Conservation (phyloP, 2,329 filamentous ascomycete species). For the Fusarium equiseti region DNA sequence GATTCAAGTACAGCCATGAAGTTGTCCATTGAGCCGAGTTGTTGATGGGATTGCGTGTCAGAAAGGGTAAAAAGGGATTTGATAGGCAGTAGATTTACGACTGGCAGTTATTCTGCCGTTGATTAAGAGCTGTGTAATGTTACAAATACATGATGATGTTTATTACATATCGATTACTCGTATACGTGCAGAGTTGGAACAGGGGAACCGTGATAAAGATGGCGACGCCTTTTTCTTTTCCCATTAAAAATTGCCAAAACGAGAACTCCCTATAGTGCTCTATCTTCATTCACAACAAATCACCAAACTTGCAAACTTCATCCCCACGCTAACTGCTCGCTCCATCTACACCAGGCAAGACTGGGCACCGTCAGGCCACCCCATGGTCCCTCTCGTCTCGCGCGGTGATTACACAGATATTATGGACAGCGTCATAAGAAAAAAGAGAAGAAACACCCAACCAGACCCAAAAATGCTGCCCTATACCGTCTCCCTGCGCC, state of each 20-base stretch:
- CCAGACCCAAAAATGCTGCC: conserved; percentile 55
- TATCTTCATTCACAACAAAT: conserved; percentile 50
- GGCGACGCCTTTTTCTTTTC: conserved; percentile 49
- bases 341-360: conserved; percentile 36
- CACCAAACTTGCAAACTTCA: conserved; percentile 41
- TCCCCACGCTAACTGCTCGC: conserved; percentile 44
- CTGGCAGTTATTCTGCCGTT: conserved; percentile 5
- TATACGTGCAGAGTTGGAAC: conserved; percentile 17
- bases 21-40: conserved; percentile 19
- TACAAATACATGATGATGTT: conserved; percentile 43
- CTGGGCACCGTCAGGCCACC: conserved; percentile 20
- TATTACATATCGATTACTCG: conserved; percentile 21
- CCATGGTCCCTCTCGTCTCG: conserved; percentile 35
- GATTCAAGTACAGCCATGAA: conserved; percentile 4
- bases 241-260: conserved; percentile 53
- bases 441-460: conserved; percentile 51
- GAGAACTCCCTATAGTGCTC: conserved; percentile 51
- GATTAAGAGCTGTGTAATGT: conserved; percentile 39
- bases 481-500: conserved; percentile 55
- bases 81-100: conserved; percentile 26
- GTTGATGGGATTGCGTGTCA: conserved; percentile 21
- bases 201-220: conserved; percentile 27
- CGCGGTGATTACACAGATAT: conserved; percentile 46
- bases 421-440: conserved; percentile 48
- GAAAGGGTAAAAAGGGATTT: conserved; percentile 20